Percentiles rank a stretch among this genome's conserved stretches.
Evolutionary conservation across 2,329 filamentous ascomycete species (phyloP).

Genomic region (Falciphora oryzae): DNA sequence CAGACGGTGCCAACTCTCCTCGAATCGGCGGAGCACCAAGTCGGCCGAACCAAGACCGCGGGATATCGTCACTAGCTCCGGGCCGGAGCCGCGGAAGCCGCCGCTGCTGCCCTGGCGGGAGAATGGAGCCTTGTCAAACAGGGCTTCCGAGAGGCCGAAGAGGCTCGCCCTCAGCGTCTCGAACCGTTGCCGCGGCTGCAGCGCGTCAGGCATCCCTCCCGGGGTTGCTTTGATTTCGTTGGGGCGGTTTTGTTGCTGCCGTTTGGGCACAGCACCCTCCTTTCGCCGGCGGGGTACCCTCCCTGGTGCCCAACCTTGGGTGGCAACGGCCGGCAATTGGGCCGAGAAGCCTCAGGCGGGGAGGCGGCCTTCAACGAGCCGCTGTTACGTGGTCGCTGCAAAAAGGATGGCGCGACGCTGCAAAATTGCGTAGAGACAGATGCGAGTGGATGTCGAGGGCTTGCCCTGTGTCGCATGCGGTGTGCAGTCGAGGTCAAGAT

Average conservation of each 20-base stretch:
- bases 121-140: slow-evolving; percentile 11
- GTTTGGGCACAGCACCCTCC: background rate
- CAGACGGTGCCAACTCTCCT: slow-evolving; percentile 9
- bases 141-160: slow-evolving; percentile 8
- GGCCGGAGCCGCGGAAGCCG: slow-evolving; percentile 10
- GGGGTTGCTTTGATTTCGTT: background rate
- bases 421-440: background rate
- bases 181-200: slow-evolving; percentile 9
- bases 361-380: background rate
- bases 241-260: background rate
- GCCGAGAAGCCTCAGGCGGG: background rate
- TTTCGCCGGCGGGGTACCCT: background rate
- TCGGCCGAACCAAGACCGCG: slow-evolving; percentile 10
- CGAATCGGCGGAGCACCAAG: slow-evolving; percentile 6
- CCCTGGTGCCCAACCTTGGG: background rate
- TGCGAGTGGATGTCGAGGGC: background rate
- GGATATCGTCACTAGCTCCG: slow-evolving; percentile 5
- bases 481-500: background rate
- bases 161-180: slow-evolving; percentile 9
- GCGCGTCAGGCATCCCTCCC: background rate
- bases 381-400: background rate
- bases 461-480: background rate
- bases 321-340: background rate
- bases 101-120: slow-evolving; percentile 1
- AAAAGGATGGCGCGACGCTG: background rate